These are phyloP conservation scores for Rhizopogon vulgaris DNA, from an alignment of 768 basidiomycete genomes.

Conservation along the genomic window DNA sequence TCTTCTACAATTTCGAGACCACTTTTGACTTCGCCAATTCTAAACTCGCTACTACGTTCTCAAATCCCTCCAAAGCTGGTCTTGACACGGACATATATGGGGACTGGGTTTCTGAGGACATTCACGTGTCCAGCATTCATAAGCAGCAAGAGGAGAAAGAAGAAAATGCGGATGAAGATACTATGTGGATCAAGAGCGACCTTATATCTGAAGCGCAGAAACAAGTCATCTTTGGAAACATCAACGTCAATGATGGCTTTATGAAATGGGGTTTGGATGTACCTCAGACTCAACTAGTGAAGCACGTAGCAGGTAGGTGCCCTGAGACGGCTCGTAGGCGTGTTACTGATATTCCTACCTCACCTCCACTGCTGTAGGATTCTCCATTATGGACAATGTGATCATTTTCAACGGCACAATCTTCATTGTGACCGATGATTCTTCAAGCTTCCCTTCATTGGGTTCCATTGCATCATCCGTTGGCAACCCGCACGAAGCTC, in stretches of 20 bases:
- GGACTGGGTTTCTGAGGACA: constrained; percentile 61
- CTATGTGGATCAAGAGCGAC: constrained; percentile 33
- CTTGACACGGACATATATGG: constrained; percentile 65
- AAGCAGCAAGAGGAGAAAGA: constrained; percentile 36
- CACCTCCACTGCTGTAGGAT: constrained; percentile 42
- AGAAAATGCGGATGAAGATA: constrained; percentile 31
- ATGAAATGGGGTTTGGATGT: constrained; percentile 49
- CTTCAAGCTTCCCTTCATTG: constrained; percentile 52
- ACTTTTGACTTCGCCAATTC: constrained; percentile 48
- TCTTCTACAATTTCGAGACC: constrained; percentile 70
- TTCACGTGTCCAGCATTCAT: constrained; percentile 47
- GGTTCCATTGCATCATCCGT: constrained; percentile 40
- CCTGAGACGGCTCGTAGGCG: background rate
- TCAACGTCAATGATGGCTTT: constrained; percentile 46
- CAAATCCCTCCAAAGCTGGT: constrained; percentile 39
- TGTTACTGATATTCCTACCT: constrained; percentile 2
- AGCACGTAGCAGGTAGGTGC: constrained; percentile 58
- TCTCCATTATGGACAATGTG: constrained; percentile 80
- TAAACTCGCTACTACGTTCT: constrained; percentile 23
- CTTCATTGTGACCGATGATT: constrained; percentile 68
- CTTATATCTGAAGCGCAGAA: constrained; percentile 22
- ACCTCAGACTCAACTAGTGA: constrained; percentile 50
- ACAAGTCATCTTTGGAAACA: constrained; percentile 16
- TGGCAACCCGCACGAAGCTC: constrained; percentile 30
- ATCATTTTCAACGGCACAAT: constrained; percentile 66